These are phyloP conservation scores for Botryosphaeria dothidea DNA, from an alignment of 2,329 filamentous ascomycete species.

Conservation along the genomic window DNA sequence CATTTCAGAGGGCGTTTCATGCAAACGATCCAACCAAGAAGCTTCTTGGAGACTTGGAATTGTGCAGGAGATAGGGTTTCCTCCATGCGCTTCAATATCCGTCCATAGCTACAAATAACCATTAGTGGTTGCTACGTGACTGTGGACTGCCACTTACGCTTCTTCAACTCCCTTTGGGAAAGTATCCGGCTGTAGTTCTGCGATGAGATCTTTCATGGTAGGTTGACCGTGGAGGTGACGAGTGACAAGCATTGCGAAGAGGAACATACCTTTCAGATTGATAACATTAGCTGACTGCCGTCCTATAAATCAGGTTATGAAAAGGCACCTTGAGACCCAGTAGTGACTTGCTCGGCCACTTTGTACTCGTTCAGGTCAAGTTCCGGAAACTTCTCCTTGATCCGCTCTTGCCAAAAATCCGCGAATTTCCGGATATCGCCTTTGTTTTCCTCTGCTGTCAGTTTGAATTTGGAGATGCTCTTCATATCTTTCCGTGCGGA, in stretches of 20 bases:
- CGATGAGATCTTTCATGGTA: slow-evolving; percentile 22
- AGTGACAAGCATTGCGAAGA: slow-evolving; percentile 30
- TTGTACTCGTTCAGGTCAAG: neutral
- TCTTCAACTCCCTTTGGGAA: slow-evolving; percentile 20
- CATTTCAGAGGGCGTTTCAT: slow-evolving; percentile 42
- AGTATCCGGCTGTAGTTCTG: slow-evolving; percentile 22
- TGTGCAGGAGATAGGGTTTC: slow-evolving; percentile 12
- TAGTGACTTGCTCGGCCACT: slow-evolving; percentile 7
- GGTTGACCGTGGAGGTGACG: slow-evolving; percentile 27
- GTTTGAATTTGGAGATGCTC: neutral
- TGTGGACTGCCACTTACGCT: slow-evolving; percentile 19
- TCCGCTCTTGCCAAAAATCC: slow-evolving; percentile 24
- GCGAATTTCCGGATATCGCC: slow-evolving; percentile 33
- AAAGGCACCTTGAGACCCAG: neutral
- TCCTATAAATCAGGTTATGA: neutral
- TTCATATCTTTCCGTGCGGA: slow-evolving; percentile 31
- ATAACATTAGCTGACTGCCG: neutral
- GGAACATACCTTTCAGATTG: slow-evolving; percentile 27
- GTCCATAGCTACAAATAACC: slow-evolving; percentile 29
- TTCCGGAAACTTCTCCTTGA: slow-evolving; percentile 22
- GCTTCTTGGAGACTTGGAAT: slow-evolving; percentile 30
- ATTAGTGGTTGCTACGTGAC: neutral
- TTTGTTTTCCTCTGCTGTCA: slow-evolving; percentile 24
- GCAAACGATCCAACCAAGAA: slow-evolving; percentile 45
- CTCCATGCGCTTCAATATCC: slow-evolving; percentile 24